Percentiles rank a stretch among this genome's conserved stretches.
Evolutionary conservation across 148 eudicot genomes (phyloP).

Genomic region (Chenopodium formosanum): DNA sequence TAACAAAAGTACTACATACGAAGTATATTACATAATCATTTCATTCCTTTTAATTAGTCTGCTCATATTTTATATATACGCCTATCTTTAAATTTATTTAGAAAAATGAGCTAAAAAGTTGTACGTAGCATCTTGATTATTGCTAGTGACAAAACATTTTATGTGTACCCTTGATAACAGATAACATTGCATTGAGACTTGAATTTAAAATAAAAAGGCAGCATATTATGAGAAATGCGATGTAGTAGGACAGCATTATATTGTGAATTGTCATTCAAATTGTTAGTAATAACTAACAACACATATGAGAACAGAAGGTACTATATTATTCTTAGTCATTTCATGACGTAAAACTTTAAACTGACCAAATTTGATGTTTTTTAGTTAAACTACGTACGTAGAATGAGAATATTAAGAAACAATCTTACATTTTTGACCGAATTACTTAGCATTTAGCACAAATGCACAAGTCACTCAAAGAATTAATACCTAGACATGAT

Average conservation of each 20-base stretch:
- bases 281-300: background rate
- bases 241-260: conserved; percentile 3
- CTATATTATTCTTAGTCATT: background rate
- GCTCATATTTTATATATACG: no score
- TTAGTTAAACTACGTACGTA: background rate
- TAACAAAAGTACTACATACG: no score
- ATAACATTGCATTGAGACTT: no score
- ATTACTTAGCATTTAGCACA: background rate
- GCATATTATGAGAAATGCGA: background rate
- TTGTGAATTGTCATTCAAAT: background rate
- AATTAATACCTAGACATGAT: background rate
- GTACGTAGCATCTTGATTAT: no score
- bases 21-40: no score
- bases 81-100: no score
- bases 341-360: background rate
- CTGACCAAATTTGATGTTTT: background rate
- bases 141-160: no score
- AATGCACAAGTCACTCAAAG: background rate
- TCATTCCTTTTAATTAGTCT: no score
- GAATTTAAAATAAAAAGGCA: background rate
- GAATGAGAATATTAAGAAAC: background rate
- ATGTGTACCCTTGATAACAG: no score
- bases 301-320: background rate
- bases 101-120: no score
- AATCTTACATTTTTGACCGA: background rate